Conservation (phyloP, 2,329 filamentous ascomycete genomes). For the Exophiala lecanii-corni region DNA sequence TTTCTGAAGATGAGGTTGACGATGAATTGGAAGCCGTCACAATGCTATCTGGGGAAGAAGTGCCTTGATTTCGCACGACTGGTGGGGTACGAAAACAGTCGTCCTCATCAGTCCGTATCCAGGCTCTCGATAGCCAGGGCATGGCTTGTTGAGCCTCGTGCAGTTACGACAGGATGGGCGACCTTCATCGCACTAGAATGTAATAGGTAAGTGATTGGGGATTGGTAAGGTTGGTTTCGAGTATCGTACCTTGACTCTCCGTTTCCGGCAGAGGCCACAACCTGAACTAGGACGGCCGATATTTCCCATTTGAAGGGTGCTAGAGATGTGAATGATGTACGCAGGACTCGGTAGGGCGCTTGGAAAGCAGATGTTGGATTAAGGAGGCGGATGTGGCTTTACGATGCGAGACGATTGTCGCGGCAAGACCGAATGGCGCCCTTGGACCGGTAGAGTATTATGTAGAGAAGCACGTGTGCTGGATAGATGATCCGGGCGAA, state of each 20-base stretch:
- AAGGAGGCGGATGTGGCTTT: conserved; percentile 1
- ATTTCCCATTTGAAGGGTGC: conserved; percentile 14
- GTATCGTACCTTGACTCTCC: conserved; percentile 18
- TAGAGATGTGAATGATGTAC: too few species aligned
- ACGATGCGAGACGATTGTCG: conserved; percentile 16
- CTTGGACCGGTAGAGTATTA: too few species aligned
- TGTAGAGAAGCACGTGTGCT: too few species aligned
- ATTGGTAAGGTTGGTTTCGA: too few species aligned
- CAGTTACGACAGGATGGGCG: conserved; percentile 18
- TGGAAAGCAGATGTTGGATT: neutral
- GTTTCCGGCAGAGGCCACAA: conserved; percentile 18
- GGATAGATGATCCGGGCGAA: too few species aligned
- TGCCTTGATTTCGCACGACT: conserved; percentile 1
- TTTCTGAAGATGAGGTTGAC: conserved; percentile 12
- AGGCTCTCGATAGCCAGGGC: conserved; percentile 18
- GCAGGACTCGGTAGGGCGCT: neutral
- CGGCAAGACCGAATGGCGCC: too few species aligned
- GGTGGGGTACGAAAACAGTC: conserved; percentile 11
- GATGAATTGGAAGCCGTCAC: too few species aligned
- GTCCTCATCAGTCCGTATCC: conserved; percentile 16
- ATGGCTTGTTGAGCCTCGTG: conserved; percentile 18
- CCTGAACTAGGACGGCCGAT: conserved; percentile 20
- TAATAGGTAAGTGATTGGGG: too few species aligned
- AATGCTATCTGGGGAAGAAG: neutral
- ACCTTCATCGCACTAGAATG: conserved; percentile 19